Evolutionary conservation across 177 flowering plant species (phyloP).

Genomic region (Tripterygium wilfordii): DNA sequence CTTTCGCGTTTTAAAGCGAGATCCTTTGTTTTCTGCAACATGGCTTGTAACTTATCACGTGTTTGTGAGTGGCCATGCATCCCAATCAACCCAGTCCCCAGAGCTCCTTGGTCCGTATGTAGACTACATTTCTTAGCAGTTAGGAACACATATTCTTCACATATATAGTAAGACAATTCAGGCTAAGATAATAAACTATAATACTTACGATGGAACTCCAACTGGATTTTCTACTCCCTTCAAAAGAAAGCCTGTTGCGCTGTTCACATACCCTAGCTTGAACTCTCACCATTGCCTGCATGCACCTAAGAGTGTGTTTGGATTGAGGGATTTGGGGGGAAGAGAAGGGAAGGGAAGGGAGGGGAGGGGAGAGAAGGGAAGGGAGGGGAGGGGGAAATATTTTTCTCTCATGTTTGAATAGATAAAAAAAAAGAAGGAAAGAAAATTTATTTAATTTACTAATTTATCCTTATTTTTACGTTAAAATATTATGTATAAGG

Average conservation of each 20-base stretch:
- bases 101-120: slow-evolving; percentile 14
- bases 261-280: slow-evolving; percentile 40
- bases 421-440: no score
- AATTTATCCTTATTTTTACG: no score
- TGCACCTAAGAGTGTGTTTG: no score
- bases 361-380: no score
- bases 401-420: no score
- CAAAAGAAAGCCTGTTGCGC: slow-evolving; percentile 31
- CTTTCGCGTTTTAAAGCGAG: slow-evolving; percentile 22
- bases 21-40: slow-evolving; percentile 24
- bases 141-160: neutral
- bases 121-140: slow-evolving; percentile 21
- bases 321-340: no score
- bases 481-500: no score
- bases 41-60: slow-evolving; percentile 22
- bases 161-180: no score
- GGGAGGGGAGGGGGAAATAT: no score
- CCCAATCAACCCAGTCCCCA: slow-evolving; percentile 18
- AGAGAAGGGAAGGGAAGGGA: no score
- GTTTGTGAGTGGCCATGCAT: slow-evolving; percentile 12
- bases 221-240: slow-evolving; percentile 17
- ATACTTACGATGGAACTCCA: slow-evolving; percentile 26
- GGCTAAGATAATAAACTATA: no score
- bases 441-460: no score
- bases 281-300: slow-evolving; percentile 52